Percentiles rank a stretch among this genome's conserved stretches.
Evolutionary conservation across 169 alveolate genomes (phyloP).

Genomic region (Eimeria maxima): DNA sequence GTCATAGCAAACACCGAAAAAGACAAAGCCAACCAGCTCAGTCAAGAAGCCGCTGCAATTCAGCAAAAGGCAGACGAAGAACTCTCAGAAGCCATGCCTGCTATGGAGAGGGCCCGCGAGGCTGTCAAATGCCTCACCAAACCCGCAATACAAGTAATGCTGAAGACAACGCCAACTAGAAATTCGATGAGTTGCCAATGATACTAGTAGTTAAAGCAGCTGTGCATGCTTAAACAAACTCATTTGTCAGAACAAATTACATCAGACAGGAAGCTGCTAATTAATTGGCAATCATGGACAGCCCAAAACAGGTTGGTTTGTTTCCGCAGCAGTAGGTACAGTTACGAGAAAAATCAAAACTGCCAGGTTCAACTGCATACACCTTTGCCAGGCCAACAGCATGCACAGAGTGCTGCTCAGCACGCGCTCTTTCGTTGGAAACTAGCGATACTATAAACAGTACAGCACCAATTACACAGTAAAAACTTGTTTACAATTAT

Average conservation of each 20-base stretch:
- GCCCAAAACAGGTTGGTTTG: background rate
- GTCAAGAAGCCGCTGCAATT: slow-evolving; percentile 94
- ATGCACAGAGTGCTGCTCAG: background rate
- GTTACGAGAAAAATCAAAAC: background rate
- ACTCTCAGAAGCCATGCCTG: slow-evolving; percentile 97
- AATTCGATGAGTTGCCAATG: too few relatives aligned
- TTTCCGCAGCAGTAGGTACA: background rate
- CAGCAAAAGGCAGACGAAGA: slow-evolving; percentile 95
- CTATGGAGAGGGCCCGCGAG: slow-evolving; percentile 96
- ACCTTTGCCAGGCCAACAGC: too few relatives aligned
- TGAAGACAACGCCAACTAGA: background rate
- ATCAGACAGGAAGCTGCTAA: background rate
- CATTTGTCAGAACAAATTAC: too few relatives aligned
- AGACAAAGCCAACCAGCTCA: slow-evolving; percentile 92
- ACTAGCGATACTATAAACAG: background rate
- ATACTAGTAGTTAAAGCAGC: too few relatives aligned
- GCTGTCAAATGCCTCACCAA: slow-evolving; percentile 97
- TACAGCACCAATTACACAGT: background rate
- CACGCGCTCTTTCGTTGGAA: background rate
- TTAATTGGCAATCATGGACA: background rate
- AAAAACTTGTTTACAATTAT: background rate
- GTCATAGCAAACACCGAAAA: slow-evolving; percentile 94
- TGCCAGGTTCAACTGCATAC: background rate
- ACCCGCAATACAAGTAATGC: slow-evolving; percentile 89
- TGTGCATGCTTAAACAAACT: too few relatives aligned